Percentiles rank a stretch among this genome's conserved stretches.
These are phyloP conservation scores for Quercus ilex DNA, from an alignment of 306 rosid genomes.

Conservation along the genomic window DNA sequence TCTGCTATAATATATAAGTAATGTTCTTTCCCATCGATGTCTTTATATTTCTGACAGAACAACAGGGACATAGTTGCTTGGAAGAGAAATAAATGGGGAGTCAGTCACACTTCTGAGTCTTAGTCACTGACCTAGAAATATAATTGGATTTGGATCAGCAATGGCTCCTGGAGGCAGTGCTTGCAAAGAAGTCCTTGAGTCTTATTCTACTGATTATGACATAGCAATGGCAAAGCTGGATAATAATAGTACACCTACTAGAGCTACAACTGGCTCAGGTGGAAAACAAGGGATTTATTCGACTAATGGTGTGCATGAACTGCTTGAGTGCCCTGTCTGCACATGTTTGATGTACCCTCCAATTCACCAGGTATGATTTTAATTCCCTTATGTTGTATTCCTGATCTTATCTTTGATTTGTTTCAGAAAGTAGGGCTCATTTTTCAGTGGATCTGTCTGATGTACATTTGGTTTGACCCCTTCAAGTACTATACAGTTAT, in stretches of 20 bases:
- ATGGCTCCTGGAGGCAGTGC: conserved; percentile 75
- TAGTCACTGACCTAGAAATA: conserved; percentile 19
- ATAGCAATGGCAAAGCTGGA: conserved; percentile 51
- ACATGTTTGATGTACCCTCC: conserved; percentile 88
- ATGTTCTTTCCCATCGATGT: conserved; percentile 2
- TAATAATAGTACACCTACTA: conserved; percentile 38
- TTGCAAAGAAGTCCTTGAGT: conserved; percentile 67
- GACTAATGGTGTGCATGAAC: conserved; percentile 74
- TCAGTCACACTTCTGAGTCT: conserved; percentile 10
- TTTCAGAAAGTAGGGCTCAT: background rate
- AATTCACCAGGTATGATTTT: conserved; percentile 68
- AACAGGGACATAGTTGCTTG: conserved; percentile 19
- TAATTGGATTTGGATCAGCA: conserved; percentile 28
- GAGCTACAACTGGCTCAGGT: conserved; percentile 37
- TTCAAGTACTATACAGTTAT: background rate
- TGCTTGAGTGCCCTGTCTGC: conserved; percentile 90
- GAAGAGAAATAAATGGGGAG: conserved; percentile 22
- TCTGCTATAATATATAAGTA: background rate
- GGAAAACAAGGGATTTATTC: conserved; percentile 61
- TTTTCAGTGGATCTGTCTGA: background rate
- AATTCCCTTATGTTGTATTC: background rate
- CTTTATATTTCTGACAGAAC: conserved; percentile 33
- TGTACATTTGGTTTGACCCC: background rate
- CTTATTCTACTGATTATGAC: conserved; percentile 54
- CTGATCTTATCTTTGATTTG: background rate